Conservation (phyloP, 805 yeast species). For the Teunomyces stri region DNA sequence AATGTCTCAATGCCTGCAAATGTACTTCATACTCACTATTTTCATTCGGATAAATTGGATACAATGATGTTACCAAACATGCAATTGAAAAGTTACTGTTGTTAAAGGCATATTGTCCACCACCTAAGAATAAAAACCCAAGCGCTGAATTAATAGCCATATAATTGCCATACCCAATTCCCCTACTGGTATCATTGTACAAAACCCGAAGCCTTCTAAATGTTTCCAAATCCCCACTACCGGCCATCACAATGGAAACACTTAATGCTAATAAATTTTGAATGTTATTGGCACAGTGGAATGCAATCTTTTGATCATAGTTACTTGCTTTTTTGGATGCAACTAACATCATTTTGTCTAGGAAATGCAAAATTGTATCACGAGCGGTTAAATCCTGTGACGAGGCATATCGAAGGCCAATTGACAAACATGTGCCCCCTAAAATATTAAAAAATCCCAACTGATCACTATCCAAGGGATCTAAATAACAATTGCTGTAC, state of each 20-base stretch:
- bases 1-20: slow-evolving; percentile 80
- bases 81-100: slow-evolving; percentile 65
- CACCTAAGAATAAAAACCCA: slow-evolving; percentile 87
- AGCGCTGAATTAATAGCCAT: slow-evolving; percentile 78
- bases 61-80: slow-evolving; percentile 66
- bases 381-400: slow-evolving; percentile 54
- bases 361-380: slow-evolving; percentile 50
- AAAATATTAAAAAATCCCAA: slow-evolving; percentile 61
- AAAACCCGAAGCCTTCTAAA: slow-evolving; percentile 70
- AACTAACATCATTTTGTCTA: slow-evolving; percentile 50
- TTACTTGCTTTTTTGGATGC: slow-evolving; percentile 41
- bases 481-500: slow-evolving; percentile 23
- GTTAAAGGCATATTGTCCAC: slow-evolving; percentile 84
- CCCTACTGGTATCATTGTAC: slow-evolving; percentile 55
- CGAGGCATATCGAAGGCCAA: slow-evolving; percentile 78
- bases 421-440: slow-evolving; percentile 72
- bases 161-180: slow-evolving; percentile 61
- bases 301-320: slow-evolving; percentile 59
- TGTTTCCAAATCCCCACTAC: slow-evolving; percentile 81
- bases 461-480: slow-evolving; percentile 53
- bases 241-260: slow-evolving; percentile 77
- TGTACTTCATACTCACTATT: slow-evolving; percentile 53
- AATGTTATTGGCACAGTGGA: slow-evolving; percentile 50
- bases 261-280: slow-evolving; percentile 63
- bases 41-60: slow-evolving; percentile 65